Conservation (phyloP, 768 basidiomycete species). For the Boletus rubropictus region DNA sequence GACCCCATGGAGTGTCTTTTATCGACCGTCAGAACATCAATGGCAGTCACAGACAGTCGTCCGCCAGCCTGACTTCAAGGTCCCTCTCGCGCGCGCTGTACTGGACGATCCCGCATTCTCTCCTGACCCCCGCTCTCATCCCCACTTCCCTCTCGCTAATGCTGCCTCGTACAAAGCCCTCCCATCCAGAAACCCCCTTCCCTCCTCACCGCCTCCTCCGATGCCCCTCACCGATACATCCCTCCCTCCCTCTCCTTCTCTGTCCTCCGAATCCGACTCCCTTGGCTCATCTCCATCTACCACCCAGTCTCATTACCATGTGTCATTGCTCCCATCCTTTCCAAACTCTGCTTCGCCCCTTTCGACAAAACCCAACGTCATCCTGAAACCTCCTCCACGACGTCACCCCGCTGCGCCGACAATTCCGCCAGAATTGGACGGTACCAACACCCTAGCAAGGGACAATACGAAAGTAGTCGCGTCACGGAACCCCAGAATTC, state of each 20-base stretch:
- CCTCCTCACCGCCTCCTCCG: background rate
- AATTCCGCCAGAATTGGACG: background rate
- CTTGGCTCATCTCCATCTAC: background rate
- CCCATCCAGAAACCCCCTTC: slow-evolving; percentile 13
- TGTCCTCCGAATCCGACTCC: background rate
- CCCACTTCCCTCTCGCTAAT: slow-evolving; percentile 29
- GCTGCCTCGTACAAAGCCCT: slow-evolving; percentile 15
- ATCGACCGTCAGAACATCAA: background rate
- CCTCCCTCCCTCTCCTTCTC: slow-evolving; percentile 2
- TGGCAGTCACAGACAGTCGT: background rate
- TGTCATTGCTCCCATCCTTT: background rate
- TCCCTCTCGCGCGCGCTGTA: slow-evolving; percentile 15
- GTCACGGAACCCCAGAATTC: slow-evolving; percentile 1
- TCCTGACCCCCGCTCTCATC: slow-evolving; percentile 47
- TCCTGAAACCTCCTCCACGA: background rate
- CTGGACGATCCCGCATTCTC: slow-evolving; percentile 58
- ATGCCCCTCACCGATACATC: no score
- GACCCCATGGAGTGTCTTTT: background rate
- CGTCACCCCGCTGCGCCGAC: background rate
- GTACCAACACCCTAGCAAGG: background rate
- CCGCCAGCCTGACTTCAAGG: background rate
- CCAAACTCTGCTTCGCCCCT: background rate
- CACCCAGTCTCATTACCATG: background rate
- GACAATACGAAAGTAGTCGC: background rate
- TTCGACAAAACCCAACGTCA: background rate